These are phyloP conservation scores for Entomortierella lignicola DNA, from an alignment of 192 early-diverging fungal species.

Conservation along the genomic window DNA sequence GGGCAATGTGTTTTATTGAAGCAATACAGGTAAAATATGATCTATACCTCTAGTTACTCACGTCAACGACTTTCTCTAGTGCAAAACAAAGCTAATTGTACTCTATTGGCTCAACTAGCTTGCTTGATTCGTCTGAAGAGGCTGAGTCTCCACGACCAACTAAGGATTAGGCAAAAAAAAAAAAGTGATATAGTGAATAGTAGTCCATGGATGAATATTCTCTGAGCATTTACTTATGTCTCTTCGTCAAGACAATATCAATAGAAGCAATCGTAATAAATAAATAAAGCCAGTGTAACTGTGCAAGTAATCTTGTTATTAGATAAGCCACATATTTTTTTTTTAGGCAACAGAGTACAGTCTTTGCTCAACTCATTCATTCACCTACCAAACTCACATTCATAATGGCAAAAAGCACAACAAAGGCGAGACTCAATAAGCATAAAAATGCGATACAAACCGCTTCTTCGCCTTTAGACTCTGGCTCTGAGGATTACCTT, in stretches of 20 bases:
- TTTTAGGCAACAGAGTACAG: not conserved
- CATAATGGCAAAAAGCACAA: constrained; percentile 5
- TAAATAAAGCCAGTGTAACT: too few species aligned
- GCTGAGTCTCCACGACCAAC: not conserved
- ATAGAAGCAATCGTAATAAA: too few species aligned
- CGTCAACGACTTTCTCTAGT: too few species aligned
- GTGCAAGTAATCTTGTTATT: too few species aligned
- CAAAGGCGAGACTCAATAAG: not conserved
- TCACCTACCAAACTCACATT: not conserved
- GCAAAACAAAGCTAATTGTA: too few species aligned
- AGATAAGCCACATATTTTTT: constrained; percentile 11
- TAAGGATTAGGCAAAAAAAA: too few species aligned
- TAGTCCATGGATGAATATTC: not conserved
- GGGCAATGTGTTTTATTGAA: constrained; percentile 89
- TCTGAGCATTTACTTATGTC: too few species aligned
- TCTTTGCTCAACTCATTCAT: constrained; percentile 5
- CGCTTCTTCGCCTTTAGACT: not conserved
- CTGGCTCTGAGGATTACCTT: not conserved
- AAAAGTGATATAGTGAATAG: too few species aligned
- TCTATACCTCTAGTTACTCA: too few species aligned
- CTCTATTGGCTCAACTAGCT: not conserved
- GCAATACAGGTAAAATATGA: constrained; percentile 69
- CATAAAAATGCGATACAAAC: not conserved
- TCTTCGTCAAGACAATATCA: too few species aligned
- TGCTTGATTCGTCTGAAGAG: not conserved